phyloP scores from a whole-genome alignment of 2,329 filamentous ascomycete species.

The Sarocladium oryzae region DNA sequence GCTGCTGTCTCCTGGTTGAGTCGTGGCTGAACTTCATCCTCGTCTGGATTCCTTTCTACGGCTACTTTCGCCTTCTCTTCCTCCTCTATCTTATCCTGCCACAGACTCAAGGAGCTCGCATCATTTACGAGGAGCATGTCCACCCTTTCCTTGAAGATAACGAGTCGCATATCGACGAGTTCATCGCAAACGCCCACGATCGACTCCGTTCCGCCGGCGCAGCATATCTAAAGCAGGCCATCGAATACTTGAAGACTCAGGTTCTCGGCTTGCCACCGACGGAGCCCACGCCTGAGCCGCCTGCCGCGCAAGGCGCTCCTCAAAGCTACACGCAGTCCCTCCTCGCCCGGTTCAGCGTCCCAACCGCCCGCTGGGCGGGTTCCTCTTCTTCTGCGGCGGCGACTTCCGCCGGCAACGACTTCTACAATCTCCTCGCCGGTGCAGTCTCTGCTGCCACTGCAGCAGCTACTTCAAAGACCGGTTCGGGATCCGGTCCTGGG shows the following conservation, averaged over 20 bases:
- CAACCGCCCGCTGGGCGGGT: conserved; percentile 54
- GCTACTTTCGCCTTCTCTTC: conserved; percentile 80
- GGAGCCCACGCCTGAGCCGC: conserved; percentile 29
- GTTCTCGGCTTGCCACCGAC: conserved; percentile 68
- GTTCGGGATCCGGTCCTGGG: conserved; percentile 30
- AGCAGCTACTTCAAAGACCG: conserved; percentile 23
- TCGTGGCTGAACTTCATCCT: conserved; percentile 85
- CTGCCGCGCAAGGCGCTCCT: conserved; percentile 28
- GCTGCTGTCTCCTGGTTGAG: conserved; percentile 73
- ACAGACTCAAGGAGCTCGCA: conserved; percentile 86
- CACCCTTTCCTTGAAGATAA: conserved; percentile 85
- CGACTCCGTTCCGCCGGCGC: conserved; percentile 71
- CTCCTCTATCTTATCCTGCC: conserved; percentile 95
- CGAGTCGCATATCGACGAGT: conserved; percentile 81
- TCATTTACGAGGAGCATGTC: conserved; percentile 78
- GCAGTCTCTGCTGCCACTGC: conserved; percentile 60
- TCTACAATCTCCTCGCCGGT: conserved; percentile 71
- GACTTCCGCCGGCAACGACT: conserved; percentile 48
- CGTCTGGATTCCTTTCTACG: conserved; percentile 87
- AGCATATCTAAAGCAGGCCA: conserved; percentile 63
- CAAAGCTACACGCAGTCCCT: conserved; percentile 71
- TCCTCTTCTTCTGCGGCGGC: conserved; percentile 20
- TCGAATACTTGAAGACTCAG: conserved; percentile 67
- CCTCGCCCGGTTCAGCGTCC: conserved; percentile 80
- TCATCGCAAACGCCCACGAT: conserved; percentile 78